Evolutionary conservation across 2,329 filamentous ascomycete genomes (phyloP), one percentile per base, ranked within the genome.

Genomic region (Elsinoe ampelina): DNA sequence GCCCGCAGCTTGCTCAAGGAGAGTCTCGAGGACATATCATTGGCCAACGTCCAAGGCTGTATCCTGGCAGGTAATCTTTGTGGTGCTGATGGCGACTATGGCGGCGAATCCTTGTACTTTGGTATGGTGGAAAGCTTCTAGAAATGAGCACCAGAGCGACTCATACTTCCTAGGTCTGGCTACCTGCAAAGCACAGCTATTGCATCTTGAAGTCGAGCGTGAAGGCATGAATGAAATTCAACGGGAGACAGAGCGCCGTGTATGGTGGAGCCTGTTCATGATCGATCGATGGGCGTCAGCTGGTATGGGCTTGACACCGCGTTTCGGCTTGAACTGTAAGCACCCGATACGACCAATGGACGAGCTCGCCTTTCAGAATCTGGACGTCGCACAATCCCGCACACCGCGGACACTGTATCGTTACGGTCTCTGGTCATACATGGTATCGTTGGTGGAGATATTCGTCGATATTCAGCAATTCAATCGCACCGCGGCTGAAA

Each of bases 381-480:
- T n/a, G 7, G 30, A 5, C 20, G 15, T 17, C 17, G 35, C 3
- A 13, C 7, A 13, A 10, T 5, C 17, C 17, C 30, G 35, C 17
- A 1, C 42, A 13, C n/a, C 7, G 51, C 10, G 19, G 15, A 38
- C n/a, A n/a, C 10, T 15, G 3, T 15, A 15, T 12, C 17, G 13
- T 10, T 20, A 19, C 15, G 20, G 51, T 22, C 20, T 54, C 10
- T 54, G 51, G 51, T 19, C 51, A 30, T 26, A 41, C 7, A 30
- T 38, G 34, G 41, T 54, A 30, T 17, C 19, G 19, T 34, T 54
- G 8, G 51, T 26, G 7, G 15, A 22, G 11, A 39, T 54, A 4
- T 54, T 54, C 34, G 17, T 35, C n/a, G n/a, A 22, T 6, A 32
- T 54, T n/a, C 51, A 54, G 51, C 17, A 20, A 2, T 39, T 54